These are phyloP conservation scores for Flaveria robusta DNA, from an alignment of 129 eudicot species.

Conservation along the genomic window DNA sequence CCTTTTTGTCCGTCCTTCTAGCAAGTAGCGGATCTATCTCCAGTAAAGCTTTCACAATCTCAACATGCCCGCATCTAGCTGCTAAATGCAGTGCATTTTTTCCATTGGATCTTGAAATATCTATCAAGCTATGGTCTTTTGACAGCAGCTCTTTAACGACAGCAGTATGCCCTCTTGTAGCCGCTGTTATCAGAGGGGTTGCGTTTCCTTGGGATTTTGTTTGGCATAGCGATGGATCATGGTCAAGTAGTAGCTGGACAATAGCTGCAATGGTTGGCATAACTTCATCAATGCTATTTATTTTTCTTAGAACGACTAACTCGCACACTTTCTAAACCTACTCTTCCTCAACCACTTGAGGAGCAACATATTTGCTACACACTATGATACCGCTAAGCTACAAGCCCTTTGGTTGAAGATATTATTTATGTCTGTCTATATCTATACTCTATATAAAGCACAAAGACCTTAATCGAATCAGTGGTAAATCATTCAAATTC, in stretches of 20 bases:
- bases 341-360: too few relatives aligned
- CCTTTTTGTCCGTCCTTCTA: slow-evolving; percentile 69
- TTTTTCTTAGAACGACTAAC: not conserved
- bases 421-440: too few relatives aligned
- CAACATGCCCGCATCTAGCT: slow-evolving; percentile 70
- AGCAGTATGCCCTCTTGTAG: slow-evolving; percentile 69
- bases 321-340: too few relatives aligned
- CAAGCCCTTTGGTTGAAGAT: too few relatives aligned
- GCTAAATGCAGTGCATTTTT: slow-evolving; percentile 79
- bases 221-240: slow-evolving; percentile 64
- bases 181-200: slow-evolving; percentile 75
- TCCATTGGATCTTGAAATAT: slow-evolving; percentile 53
- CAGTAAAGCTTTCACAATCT: slow-evolving; percentile 67
- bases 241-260: slow-evolving; percentile 69
- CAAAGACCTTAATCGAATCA: not conserved
- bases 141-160: slow-evolving; percentile 64
- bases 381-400: too few relatives aligned
- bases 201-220: slow-evolving; percentile 62
- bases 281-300: slow-evolving; percentile 16
- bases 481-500: not conserved
- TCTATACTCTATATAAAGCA: not conserved
- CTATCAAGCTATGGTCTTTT: slow-evolving; percentile 52
- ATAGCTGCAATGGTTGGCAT: slow-evolving; percentile 50
- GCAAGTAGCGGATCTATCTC: slow-evolving; percentile 62
- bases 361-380: too few relatives aligned